Evolutionary conservation across 1,284 basidiomycete species (phyloP).

Genomic region (Violaceomyces palustris): DNA sequence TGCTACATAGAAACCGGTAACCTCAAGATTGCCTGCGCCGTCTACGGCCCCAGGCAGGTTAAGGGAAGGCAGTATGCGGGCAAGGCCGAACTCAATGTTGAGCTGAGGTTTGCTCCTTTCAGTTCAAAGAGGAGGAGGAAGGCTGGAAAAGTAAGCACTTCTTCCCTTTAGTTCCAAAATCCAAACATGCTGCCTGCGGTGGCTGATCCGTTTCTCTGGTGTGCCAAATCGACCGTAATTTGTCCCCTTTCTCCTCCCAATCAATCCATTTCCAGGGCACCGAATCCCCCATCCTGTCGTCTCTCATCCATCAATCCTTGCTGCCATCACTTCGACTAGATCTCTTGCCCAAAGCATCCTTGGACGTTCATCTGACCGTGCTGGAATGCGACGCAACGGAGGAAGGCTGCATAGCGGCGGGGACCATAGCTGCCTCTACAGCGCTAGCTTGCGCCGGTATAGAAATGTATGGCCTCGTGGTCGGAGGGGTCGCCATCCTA

Average conservation of each 20-base stretch:
- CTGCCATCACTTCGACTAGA: constrained; percentile 79
- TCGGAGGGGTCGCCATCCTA: constrained; percentile 65
- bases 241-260: neutral
- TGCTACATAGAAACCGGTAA: constrained; percentile 85
- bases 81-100: constrained; percentile 81
- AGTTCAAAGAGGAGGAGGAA: constrained; percentile 70
- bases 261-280: constrained; percentile 64
- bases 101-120: constrained; percentile 94
- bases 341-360: constrained; percentile 82
- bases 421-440: constrained; percentile 78
- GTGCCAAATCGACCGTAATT: too few relatives aligned
- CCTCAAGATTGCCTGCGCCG: constrained; percentile 89
- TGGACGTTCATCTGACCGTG: constrained; percentile 85
- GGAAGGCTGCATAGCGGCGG: constrained; percentile 51
- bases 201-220: neutral
- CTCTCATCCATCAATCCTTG: constrained; percentile 79
- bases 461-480: constrained; percentile 77
- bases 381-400: constrained; percentile 86
- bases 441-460: constrained; percentile 84
- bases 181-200: too few relatives aligned
- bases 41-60: constrained; percentile 89
- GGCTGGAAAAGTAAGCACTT: constrained; percentile 70
- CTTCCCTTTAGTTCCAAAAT: too few relatives aligned
- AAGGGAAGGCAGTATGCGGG: constrained; percentile 72
- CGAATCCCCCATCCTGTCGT: constrained; percentile 78